Conservation (phyloP, 768 basidiomycete species). For the Boletus rex-veris region DNA sequence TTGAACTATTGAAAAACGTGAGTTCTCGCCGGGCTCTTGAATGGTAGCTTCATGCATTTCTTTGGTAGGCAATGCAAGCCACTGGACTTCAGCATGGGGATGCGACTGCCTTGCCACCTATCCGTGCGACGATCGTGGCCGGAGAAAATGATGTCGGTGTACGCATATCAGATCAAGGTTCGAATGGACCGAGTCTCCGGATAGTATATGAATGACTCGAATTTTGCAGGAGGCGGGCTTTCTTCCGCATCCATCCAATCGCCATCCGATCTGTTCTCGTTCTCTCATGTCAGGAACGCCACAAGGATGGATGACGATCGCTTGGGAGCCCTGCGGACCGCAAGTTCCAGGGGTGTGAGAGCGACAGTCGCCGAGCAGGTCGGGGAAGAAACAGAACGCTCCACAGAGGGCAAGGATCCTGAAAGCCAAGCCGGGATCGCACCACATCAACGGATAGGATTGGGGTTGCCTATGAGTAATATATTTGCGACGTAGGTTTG, state of each 20-base stretch:
- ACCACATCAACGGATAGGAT: conserved; percentile 66
- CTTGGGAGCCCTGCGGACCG: conserved; percentile 62
- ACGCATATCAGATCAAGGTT: conserved; percentile 90
- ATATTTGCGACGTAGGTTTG: conserved; percentile 74
- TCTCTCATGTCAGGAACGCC: conserved; percentile 81
- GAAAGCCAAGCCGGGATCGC: conserved; percentile 45
- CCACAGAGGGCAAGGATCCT: conserved; percentile 31
- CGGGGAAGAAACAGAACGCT: conserved; percentile 25
- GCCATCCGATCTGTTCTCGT: conserved; percentile 82
- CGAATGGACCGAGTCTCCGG: neutral
- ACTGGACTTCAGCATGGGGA: conserved; percentile 51
- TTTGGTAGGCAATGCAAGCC: conserved; percentile 64
- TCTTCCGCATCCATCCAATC: conserved; percentile 48
- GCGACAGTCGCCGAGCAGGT: conserved; percentile 84
- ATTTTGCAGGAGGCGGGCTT: conserved; percentile 65
- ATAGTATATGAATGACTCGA: conserved; percentile 1
- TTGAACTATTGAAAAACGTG: conserved; percentile 89
- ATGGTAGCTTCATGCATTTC: neutral
- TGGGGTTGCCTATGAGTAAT: conserved; percentile 86
- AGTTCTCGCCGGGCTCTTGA: conserved; percentile 21
- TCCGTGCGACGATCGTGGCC: conserved; percentile 72
- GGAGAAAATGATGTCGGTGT: conserved; percentile 72
- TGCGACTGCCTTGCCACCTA: conserved; percentile 48
- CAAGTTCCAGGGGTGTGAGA: conserved; percentile 59
- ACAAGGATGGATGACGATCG: conserved; percentile 63